Evolutionary conservation across 176 grass and related monocot genomes (phyloP).

Genomic region (Oryza punctata): DNA sequence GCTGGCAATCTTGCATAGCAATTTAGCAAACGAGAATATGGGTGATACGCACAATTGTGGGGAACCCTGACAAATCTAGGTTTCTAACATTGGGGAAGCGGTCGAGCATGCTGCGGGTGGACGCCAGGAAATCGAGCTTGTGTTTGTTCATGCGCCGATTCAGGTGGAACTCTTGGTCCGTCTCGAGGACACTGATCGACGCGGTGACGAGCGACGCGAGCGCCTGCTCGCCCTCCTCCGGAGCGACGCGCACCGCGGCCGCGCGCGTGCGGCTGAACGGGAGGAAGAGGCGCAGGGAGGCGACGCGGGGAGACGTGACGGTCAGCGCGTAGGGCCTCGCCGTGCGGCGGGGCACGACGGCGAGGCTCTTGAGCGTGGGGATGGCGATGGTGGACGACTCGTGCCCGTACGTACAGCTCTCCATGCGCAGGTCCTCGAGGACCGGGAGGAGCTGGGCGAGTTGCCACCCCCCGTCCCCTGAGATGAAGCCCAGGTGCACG

Average conservation of each 20-base stretch:
- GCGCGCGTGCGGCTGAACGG: not conserved
- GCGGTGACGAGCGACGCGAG: not conserved
- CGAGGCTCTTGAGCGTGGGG: constrained; percentile 17
- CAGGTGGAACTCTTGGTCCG: not conserved
- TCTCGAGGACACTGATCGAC: not conserved
- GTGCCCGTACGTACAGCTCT: not conserved
- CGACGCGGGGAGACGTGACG: constrained; percentile 7
- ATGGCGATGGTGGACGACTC: not conserved
- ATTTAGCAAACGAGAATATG: not conserved
- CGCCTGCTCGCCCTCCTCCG: not conserved
- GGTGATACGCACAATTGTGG: not conserved
- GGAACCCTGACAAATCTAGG: constrained; percentile 14
- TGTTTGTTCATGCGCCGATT: not conserved
- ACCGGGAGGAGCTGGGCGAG: not conserved
- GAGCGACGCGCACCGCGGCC: not conserved
- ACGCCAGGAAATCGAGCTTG: not conserved
- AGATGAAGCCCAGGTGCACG: not conserved
- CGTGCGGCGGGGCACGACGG: not conserved
- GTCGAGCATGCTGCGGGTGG: not conserved
- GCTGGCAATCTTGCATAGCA: not conserved
- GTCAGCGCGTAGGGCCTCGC: not conserved
- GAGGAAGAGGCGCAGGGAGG: not conserved
- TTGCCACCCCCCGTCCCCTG: not conserved
- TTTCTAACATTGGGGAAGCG: not conserved
- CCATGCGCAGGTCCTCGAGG: constrained; percentile 12